phyloP scores from a whole-genome alignment of 805 yeast species.

The Maudiozyma barnettii region DNA sequence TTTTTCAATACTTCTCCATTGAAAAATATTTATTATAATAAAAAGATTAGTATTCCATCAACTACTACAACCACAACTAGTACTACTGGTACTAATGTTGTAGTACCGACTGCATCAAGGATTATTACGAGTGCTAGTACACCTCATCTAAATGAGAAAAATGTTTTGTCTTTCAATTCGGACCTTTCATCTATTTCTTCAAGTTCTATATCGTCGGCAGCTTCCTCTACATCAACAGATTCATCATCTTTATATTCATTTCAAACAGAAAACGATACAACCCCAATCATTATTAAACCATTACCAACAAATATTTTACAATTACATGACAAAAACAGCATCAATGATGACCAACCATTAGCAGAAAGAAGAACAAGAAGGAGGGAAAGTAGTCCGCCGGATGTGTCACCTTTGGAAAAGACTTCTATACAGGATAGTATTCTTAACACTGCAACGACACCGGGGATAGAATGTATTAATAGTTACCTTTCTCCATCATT shows the following conservation, averaged over 20 bases:
- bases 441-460: background rate
- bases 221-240: slow-evolving; percentile 4
- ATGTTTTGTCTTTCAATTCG: background rate
- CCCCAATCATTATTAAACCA: background rate
- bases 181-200: background rate
- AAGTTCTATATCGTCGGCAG: slow-evolving; percentile 2
- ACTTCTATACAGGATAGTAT: background rate
- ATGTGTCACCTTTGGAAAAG: background rate
- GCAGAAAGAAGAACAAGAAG: too few relatives aligned
- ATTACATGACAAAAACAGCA: background rate
- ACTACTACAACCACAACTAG: background rate
- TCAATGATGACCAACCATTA: background rate
- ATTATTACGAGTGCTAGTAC: too few relatives aligned
- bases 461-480: background rate
- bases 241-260: slow-evolving; percentile 6
- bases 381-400: background rate
- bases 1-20: slow-evolving; percentile 28
- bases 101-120: background rate
- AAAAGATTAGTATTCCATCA: background rate
- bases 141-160: background rate
- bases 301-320: background rate
- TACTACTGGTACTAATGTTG: too few relatives aligned
- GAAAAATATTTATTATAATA: slow-evolving; percentile 25
- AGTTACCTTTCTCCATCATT: background rate
- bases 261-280: slow-evolving; percentile 3